phyloP scores from a whole-genome alignment of 768 basidiomycete genomes.

The Russula olivacea region DNA sequence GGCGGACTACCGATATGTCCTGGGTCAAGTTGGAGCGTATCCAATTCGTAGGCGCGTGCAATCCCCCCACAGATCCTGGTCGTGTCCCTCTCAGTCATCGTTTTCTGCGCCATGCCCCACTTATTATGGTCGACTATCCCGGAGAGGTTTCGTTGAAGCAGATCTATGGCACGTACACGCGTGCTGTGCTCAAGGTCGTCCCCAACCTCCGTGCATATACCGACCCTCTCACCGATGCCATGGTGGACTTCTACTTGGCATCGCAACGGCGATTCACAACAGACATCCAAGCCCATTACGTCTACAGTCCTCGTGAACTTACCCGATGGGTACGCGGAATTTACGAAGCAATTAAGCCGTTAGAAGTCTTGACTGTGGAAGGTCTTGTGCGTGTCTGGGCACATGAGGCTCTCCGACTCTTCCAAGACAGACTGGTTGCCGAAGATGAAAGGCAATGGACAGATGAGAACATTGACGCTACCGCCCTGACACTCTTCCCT shows the following conservation, averaged over 20 bases:
- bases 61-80: constrained; percentile 97
- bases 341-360: constrained; percentile 91
- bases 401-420: constrained; percentile 93
- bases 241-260: constrained; percentile 92
- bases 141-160: constrained; percentile 95
- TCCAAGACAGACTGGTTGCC: constrained; percentile 93
- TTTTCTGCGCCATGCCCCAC: constrained; percentile 94
- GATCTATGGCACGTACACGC: constrained; percentile 97
- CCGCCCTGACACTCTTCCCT: constrained; percentile 88
- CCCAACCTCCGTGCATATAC: constrained; percentile 90
- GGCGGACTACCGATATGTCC: constrained; percentile 88
- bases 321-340: constrained; percentile 97
- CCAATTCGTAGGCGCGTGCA: constrained; percentile 98
- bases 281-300: constrained; percentile 96
- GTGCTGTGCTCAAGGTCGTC: constrained; percentile 91
- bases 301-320: constrained; percentile 97
- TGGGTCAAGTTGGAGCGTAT: constrained; percentile 99
- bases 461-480: constrained; percentile 80
- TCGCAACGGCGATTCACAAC: constrained; percentile 95
- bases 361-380: constrained; percentile 90
- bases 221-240: constrained; percentile 92
- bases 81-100: constrained; percentile 97
- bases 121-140: constrained; percentile 99
- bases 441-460: constrained; percentile 95
- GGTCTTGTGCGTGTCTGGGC: constrained; percentile 97